Evolutionary conservation across 805 yeast species (phyloP), one percentile per base, ranked within the genome.

Genomic region (Candida loeiensis): DNA sequence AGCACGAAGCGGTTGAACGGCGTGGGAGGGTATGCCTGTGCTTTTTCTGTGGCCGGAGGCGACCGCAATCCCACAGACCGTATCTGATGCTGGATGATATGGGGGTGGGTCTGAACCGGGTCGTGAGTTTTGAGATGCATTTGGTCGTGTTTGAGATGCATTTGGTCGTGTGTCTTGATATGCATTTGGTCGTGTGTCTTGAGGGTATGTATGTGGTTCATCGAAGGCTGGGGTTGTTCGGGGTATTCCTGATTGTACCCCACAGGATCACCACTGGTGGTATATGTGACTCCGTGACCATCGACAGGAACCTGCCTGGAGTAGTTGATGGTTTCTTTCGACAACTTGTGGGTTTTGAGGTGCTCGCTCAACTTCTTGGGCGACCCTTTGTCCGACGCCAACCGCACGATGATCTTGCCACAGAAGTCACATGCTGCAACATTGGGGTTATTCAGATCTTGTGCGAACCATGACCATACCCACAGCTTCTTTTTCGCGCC

Each of bases 391-490:
- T 77, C 82, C 27, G 74, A 65, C 8, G 73, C 59, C 36, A 75
- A 56, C 39, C 82, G 56, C 19, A 61, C 61, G 26, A 77, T 67
- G 9, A 68, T 60, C 49, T 71, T 75, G 1, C 76, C 74, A 53
- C 82, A 77, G 44, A 56, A 64, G 44, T 76, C 79, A 55, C 82
- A 77, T 3, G 71, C 71, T 2, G 82, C 81, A 14, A 70, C 45
- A 40, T 75, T 74, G 36, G 72, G 65, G 47, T 77, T 74, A 14
- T 46, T 46, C 13, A 54, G 51, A 50, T 76, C 80, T 49, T 77
- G 82, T 11, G 64, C 64, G 49, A 77, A 77, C 82, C 82, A 77
- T 15, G 69, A 57, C 82, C 82, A 77, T 11, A 77, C 81, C 82
- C 82, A 77, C 22, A 79, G 74, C 47, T 69, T 72, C 65, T 77